phyloP scores from a whole-genome alignment of 768 basidiomycete species.

The Mycena leptocephala region DNA sequence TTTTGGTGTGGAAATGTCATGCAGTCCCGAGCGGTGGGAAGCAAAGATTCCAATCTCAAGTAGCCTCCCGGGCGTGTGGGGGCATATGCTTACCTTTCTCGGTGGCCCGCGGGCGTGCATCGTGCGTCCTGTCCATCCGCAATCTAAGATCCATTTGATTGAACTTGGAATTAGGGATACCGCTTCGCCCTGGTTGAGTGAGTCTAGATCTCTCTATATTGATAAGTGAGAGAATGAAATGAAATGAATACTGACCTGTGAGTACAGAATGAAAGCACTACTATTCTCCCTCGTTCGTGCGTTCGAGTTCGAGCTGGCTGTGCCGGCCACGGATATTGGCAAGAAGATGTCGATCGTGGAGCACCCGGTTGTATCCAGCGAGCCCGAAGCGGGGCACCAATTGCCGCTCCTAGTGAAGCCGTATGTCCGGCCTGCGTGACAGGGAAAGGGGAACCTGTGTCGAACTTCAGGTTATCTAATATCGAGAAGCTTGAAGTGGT shows the following conservation, averaged over 20 bases:
- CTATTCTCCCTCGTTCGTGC: constrained; percentile 28
- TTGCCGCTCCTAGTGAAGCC: constrained; percentile 21
- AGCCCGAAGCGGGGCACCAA: constrained; percentile 15
- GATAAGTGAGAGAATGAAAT: no score
- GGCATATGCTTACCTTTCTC: constrained; percentile 57
- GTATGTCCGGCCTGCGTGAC: no score
- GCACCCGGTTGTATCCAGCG: constrained; percentile 19
- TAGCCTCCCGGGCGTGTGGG: constrained; percentile 58
- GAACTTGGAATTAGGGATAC: constrained; percentile 33
- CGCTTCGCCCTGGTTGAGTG: constrained; percentile 21
- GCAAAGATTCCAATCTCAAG: constrained; percentile 41
- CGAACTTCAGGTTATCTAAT: no score
- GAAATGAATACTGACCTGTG: not conserved
- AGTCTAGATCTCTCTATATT: not conserved
- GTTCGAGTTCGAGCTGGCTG: constrained; percentile 29
- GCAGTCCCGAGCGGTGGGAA: constrained; percentile 64
- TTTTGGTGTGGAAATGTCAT: not conserved
- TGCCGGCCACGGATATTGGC: constrained; percentile 18
- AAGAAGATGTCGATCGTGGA: not conserved
- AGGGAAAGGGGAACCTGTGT: no score
- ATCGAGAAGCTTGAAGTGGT: no score
- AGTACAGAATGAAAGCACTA: constrained; percentile 18
- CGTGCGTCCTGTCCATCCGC: not conserved
- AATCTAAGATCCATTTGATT: not conserved
- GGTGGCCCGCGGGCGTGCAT: constrained; percentile 64